Evolutionary conservation across 2,329 filamentous ascomycete genomes (phyloP).

Genomic region (Botrytis medusae): DNA sequence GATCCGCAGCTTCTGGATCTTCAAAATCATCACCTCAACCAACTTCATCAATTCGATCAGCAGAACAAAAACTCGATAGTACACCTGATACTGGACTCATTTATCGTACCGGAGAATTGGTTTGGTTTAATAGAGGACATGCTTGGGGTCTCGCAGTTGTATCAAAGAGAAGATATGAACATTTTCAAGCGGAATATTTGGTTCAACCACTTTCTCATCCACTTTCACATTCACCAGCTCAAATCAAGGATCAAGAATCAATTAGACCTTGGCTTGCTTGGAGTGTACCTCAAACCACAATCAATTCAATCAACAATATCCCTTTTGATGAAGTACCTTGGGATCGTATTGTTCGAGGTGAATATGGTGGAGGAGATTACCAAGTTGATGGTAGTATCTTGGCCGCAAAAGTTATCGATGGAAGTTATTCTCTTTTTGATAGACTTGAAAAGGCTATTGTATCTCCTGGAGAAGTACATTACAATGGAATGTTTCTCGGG

Average conservation of each 20-base stretch:
- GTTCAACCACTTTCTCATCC: conserved; percentile 52
- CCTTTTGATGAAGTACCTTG: conserved; percentile 53
- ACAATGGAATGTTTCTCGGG: conserved; percentile 55
- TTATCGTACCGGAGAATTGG: conserved; percentile 54
- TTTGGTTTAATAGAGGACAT: conserved; percentile 53
- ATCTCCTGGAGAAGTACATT: conserved; percentile 45
- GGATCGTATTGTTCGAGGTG: conserved; percentile 45
- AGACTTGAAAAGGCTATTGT: conserved; percentile 44
- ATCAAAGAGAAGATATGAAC: conserved; percentile 45
- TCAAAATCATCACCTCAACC: conserved; percentile 22
- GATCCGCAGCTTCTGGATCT: background rate
- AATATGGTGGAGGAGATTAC: conserved; percentile 47
- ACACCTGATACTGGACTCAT: conserved; percentile 48
- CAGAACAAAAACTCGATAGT: conserved; percentile 51
- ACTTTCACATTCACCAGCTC: conserved; percentile 41
- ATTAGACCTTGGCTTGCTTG: conserved; percentile 59
- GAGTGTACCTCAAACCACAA: conserved; percentile 54
- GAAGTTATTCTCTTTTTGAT: conserved; percentile 54
- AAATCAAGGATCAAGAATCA: conserved; percentile 46
- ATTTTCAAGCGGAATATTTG: conserved; percentile 43
- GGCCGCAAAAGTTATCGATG: conserved; percentile 55
- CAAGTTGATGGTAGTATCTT: conserved; percentile 59
- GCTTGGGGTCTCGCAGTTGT: conserved; percentile 57
- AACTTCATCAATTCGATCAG: conserved; percentile 18
- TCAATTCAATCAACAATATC: conserved; percentile 43